A percentile compares a stretch with the other conserved stretches of the same genome.
Conservation (phyloP, 1,284 basidiomycete species). For the Ustilago nuda region DNA sequence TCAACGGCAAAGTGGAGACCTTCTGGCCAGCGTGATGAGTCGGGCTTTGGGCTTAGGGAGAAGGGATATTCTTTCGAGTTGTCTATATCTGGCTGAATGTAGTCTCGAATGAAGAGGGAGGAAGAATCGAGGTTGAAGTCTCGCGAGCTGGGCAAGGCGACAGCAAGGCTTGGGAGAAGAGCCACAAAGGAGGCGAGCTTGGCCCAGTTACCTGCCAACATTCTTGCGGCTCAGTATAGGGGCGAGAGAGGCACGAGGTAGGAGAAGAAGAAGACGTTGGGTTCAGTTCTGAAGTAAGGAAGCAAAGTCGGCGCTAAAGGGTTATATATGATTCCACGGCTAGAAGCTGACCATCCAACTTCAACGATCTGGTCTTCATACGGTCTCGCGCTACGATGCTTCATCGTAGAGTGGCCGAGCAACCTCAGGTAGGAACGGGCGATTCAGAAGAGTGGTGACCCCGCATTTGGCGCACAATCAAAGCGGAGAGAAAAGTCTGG, state of each 20-base stretch:
- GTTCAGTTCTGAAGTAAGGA: background rate
- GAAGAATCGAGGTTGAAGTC: slow-evolving; percentile 79
- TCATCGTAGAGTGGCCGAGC: background rate
- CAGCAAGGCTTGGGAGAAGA: slow-evolving; percentile 16
- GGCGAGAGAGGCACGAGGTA: background rate
- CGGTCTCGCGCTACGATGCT: background rate
- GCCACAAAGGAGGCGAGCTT: slow-evolving; percentile 28
- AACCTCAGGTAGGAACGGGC: background rate
- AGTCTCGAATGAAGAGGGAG: slow-evolving; percentile 94
- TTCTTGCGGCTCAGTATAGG: slow-evolving; percentile 9
- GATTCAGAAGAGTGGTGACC: slow-evolving; percentile 17
- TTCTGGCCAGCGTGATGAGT: slow-evolving; percentile 32
- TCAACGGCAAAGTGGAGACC: slow-evolving; percentile 52
- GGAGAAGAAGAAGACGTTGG: background rate
- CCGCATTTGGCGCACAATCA: slow-evolving; percentile 19
- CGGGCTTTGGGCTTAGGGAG: slow-evolving; percentile 10
- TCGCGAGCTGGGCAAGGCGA: slow-evolving; percentile 25
- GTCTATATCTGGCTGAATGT: slow-evolving; percentile 79
- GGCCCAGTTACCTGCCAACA: slow-evolving; percentile 30
- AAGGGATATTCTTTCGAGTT: slow-evolving; percentile 19
- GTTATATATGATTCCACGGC: slow-evolving; percentile 3
- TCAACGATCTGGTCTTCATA: background rate
- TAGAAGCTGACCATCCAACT: background rate
- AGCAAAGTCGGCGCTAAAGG: background rate
- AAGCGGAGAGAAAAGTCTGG: background rate